Conservation (phyloP, 305 asterid species). For the Salvia sclarea region DNA sequence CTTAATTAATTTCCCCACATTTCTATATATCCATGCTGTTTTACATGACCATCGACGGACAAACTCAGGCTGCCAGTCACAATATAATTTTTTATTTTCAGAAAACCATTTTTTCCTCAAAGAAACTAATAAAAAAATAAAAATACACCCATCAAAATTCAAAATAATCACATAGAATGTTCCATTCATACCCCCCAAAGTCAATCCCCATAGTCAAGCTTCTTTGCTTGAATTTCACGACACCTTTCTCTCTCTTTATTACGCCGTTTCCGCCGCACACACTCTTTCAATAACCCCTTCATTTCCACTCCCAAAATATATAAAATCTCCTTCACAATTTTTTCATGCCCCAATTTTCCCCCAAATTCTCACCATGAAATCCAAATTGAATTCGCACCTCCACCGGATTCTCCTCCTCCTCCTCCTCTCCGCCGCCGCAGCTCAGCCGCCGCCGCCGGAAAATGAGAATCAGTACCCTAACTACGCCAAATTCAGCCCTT, state of each 20-base stretch:
- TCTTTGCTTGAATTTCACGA: conserved; percentile 33
- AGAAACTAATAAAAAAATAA: no score
- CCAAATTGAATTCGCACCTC: not conserved
- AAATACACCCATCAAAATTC: not conserved
- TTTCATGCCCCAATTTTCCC: not conserved
- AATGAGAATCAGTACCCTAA: conserved; percentile 23
- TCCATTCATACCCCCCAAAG: conserved; percentile 8
- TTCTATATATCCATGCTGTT: no score
- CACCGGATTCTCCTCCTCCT: conserved; percentile 3
- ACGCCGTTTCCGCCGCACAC: conserved; percentile 31
- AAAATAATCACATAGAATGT: not conserved
- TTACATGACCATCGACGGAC: no score
- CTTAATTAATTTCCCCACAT: no score
- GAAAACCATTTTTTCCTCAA: no score
- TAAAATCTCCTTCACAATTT: not conserved
- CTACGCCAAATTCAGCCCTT: conserved; percentile 44
- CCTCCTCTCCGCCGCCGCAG: conserved; percentile 19
- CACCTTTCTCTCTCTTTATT: conserved; percentile 15
- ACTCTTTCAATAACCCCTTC: not conserved
- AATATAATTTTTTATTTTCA: no score
- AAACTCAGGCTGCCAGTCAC: no score
- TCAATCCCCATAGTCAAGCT: conserved; percentile 25
- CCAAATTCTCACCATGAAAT: conserved; percentile 10
- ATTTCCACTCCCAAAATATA: not conserved
- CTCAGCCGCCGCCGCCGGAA: conserved; percentile 32